Evolutionary conservation across 257 asterid genomes (phyloP), one percentile per base, ranked within the genome.

Genomic region (Buddleja alternifolia): DNA sequence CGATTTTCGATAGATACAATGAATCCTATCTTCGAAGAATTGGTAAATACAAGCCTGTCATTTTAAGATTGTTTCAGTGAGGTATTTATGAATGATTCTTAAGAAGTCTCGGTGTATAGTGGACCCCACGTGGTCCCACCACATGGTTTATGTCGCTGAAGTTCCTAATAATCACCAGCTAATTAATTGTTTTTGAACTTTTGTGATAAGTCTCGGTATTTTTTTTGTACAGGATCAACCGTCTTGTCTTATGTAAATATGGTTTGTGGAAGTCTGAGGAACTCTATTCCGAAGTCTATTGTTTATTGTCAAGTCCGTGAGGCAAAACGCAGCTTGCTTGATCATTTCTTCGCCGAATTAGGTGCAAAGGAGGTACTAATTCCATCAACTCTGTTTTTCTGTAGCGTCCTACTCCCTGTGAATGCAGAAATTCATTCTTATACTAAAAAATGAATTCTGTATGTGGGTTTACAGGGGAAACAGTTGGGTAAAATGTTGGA

Each of bases 231-330:
- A 88, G 96, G 94, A 36, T 81, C 95, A 59, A 89, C 65, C 19
- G 95, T 89, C 55, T 67, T 87, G 85, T 71, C 88, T 32, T 89
- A 89, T 47, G 96, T 89, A 48, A 87, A 83, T 57, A 87, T 82
- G 95, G 91, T 83, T 15, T 88, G 92, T 74, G 86, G 70, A 15
- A 71, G 80, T 66, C 75, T 89, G 76, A 80, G 90, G 77, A 86
- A 89, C 85, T 84, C 95, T 9, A 89, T 89, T 77, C 96, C 96
- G 1, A 89, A 89, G 79, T 85, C 95, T 4, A 66, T 87, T 0
- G 95, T 89, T 39, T 80, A 85, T 64, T 83, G 95, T 69, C 96
- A 89, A 87, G 96, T 89, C 59, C 90, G 95, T 1, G 92, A 89
- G 81, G 86, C 96, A 29, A 89, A 89, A 44, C 92, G 92, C 68